These are phyloP conservation scores for Phytophthora fragariaefolia DNA, from an alignment of 352 stramenopile genomes.

Conservation along the genomic window DNA sequence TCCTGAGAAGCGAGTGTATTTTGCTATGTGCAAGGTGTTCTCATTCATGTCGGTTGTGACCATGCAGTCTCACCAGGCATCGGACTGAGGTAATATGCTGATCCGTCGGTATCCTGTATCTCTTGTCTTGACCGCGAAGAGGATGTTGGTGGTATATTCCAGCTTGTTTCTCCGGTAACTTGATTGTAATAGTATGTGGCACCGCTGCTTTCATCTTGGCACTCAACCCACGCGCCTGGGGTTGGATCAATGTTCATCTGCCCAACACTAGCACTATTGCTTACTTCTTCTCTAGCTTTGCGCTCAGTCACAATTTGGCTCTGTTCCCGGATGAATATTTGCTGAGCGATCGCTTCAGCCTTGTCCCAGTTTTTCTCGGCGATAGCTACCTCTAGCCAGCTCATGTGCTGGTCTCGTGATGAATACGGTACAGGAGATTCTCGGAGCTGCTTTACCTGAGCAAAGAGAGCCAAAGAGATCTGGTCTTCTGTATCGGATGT, in stretches of 20 bases:
- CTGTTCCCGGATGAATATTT: slow-evolving; percentile 74
- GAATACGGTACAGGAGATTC: slow-evolving; percentile 58
- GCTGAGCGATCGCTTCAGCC: slow-evolving; percentile 70
- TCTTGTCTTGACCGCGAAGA: slow-evolving; percentile 13
- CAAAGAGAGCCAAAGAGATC: slow-evolving; percentile 65
- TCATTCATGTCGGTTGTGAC: slow-evolving; percentile 15
- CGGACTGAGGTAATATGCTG: slow-evolving; percentile 52
- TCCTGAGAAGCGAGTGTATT: slow-evolving; percentile 4
- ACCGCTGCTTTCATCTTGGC: slow-evolving; percentile 40
- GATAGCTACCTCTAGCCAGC: slow-evolving; percentile 76
- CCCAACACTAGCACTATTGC: neutral
- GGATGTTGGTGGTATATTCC: slow-evolving; percentile 21
- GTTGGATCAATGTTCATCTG: neutral
- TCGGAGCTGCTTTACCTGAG: slow-evolving; percentile 59
- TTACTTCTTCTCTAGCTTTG: slow-evolving; percentile 21
- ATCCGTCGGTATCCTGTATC: slow-evolving; percentile 36
- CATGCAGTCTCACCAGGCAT: slow-evolving; percentile 48
- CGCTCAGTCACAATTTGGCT: slow-evolving; percentile 43
- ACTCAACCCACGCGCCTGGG: slow-evolving; percentile 32
- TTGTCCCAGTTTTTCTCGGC: slow-evolving; percentile 66
- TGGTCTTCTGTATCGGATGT: slow-evolving; percentile 52
- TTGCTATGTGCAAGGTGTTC: neutral
- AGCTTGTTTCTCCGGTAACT: slow-evolving; percentile 51
- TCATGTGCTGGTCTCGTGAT: slow-evolving; percentile 64
- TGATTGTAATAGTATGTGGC: slow-evolving; percentile 58